Evolutionary conservation across 2,329 filamentous ascomycete species (phyloP), one percentile per base, ranked within the genome.

Genomic region (Drechslera avenae): DNA sequence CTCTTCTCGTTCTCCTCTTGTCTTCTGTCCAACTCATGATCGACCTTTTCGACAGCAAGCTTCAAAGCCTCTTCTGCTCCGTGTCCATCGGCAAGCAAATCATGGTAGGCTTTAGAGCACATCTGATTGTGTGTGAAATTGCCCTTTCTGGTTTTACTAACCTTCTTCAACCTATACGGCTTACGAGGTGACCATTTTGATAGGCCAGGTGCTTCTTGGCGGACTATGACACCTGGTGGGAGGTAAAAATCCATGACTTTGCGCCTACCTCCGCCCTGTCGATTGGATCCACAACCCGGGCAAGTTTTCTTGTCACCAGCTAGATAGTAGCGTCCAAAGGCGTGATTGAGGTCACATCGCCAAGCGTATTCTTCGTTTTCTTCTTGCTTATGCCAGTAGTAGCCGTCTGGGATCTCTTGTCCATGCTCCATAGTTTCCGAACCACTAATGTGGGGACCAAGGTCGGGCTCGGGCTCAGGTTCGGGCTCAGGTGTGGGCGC

Each of bases 241-340:
- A 70, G 34, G 33, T 62, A 68, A 21, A 70, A 70, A 39, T 67
- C 67, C 65, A 70, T 68, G 0, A 21, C 9, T 3, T 34, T 7
- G 3, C 52, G 41, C 32, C 52, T 64, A 1, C 47, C 62, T 9
- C 2, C 2, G 0, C 64, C 57, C 4, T 6, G 30, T 9, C 42
- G 57, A 30, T 52, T 58, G 0, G 54, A 55, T 1, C 63, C 64
- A 21, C 66, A 70, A 0, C 66, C 63, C 7, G 59, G 60, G 39
- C 67, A 69, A 1, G 50, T 46, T 5, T 52, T 54, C 37, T 53
- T 64, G 31, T 69, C 57, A 9, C 65, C 59, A 5, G 66, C 61
- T 14, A 66, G 55, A 34, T 70, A 70, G 45, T 70, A 70, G 1
- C 67, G 60, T 6, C 67, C 66, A 7, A 69, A 56, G 5, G 60